Percentiles rank a stretch among this genome's conserved stretches.
Conservation (phyloP, 78 protist genomes). For the Isochrysis galbana region DNA sequence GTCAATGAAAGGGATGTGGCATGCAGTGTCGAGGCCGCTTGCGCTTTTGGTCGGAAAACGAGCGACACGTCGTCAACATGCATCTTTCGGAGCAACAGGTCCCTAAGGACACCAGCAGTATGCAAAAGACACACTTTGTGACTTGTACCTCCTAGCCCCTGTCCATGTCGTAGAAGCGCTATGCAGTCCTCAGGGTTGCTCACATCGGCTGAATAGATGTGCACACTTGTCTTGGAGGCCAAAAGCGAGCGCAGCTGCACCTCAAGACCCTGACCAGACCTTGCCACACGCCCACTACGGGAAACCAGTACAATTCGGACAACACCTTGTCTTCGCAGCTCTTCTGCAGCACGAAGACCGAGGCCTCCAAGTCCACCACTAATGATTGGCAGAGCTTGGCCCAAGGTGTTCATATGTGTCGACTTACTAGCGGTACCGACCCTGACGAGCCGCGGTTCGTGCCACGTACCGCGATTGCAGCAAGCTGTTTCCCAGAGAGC, state of each 20-base stretch:
- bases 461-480: background rate
- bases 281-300: background rate
- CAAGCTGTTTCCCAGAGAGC: no score
- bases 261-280: background rate
- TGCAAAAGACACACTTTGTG: background rate
- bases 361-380: slow-evolving; percentile 44
- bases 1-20: background rate
- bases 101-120: background rate
- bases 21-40: background rate
- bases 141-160: background rate
- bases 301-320: background rate
- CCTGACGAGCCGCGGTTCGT: background rate
- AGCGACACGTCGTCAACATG: background rate
- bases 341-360: background rate
- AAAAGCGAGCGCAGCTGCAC: background rate
- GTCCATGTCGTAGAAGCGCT: background rate
- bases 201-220: background rate
- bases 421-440: background rate
- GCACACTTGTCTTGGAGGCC: background rate
- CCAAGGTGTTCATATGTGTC: background rate
- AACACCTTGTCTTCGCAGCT: background rate
- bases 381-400: background rate
- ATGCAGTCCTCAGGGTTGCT: background rate
- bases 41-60: background rate
- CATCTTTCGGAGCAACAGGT: background rate